These are phyloP conservation scores for Stropharia rugosoannulata DNA, from an alignment of 768 basidiomycete genomes.

Conservation along the genomic window DNA sequence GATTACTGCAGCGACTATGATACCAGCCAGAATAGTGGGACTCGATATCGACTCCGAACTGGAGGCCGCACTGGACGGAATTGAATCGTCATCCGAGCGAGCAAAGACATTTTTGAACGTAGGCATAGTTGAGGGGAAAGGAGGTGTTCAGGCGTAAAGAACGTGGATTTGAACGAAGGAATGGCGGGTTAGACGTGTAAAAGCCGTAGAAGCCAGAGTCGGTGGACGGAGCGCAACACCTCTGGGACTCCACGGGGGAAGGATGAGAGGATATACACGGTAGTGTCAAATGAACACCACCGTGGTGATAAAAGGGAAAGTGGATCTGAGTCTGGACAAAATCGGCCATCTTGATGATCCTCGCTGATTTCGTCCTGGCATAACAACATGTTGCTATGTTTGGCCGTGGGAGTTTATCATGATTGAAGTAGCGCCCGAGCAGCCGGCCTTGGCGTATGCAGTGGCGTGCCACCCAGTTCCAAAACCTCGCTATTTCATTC, in stretches of 20 bases:
- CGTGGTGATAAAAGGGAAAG: slow-evolving; percentile 5
- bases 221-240: neutral
- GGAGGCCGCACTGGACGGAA: neutral
- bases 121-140: slow-evolving; percentile 15
- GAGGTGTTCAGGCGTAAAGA: neutral
- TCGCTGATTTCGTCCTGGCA: neutral
- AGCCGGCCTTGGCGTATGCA: neutral
- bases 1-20: slow-evolving; percentile 44
- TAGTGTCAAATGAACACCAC: slow-evolving; percentile 3
- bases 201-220: neutral
- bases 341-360: neutral
- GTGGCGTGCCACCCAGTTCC: neutral
- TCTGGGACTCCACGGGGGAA: neutral
- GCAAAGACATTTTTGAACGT: slow-evolving; percentile 12
- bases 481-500: neutral
- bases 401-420: neutral
- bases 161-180: neutral
- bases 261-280: slow-evolving; percentile 4
- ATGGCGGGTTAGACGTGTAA: slow-evolving; percentile 2
- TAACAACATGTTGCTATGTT: slow-evolving; percentile 5
- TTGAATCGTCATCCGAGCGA: slow-evolving; percentile 12
- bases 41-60: slow-evolving; percentile 12
- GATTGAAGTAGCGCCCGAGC: neutral
- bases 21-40: slow-evolving; percentile 47
- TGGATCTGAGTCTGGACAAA: neutral